Conservation (phyloP, 1,284 basidiomycete species). For the Puccinia polysora region DNA sequence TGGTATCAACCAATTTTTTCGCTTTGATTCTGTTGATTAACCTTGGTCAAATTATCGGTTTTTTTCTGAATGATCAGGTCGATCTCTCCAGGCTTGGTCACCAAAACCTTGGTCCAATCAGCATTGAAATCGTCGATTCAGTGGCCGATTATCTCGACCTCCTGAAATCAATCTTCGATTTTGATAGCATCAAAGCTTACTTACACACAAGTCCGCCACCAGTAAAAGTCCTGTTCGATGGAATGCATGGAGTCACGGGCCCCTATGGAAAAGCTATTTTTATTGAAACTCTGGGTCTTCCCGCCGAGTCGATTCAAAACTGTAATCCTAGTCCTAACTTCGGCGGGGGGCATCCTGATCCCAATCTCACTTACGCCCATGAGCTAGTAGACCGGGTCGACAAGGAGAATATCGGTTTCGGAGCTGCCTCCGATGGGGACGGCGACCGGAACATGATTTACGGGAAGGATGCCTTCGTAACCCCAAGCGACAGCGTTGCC, state of each 20-base stretch:
- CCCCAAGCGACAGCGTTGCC: conserved; percentile 92
- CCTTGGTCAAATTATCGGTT: background rate
- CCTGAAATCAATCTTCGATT: conserved; percentile 88
- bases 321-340: conserved; percentile 87
- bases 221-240: conserved; percentile 91
- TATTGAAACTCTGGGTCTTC: conserved; percentile 74
- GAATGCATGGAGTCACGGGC: conserved; percentile 92
- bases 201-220: conserved; percentile 60
- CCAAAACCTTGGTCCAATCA: conserved; percentile 71
- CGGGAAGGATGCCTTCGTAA: conserved; percentile 94
- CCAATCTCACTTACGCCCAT: conserved; percentile 96
- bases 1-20: background rate
- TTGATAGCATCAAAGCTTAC: conserved; percentile 84
- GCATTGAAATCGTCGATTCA: conserved; percentile 89
- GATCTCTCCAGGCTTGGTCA: conserved; percentile 78
- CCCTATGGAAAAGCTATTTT: conserved; percentile 91
- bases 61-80: conserved; percentile 57
- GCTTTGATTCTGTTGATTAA: too few relatives aligned
- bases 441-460: conserved; percentile 99
- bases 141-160: conserved; percentile 82
- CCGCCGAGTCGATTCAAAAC: conserved; percentile 79
- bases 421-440: conserved; percentile 94
- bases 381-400: conserved; percentile 89
- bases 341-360: conserved; percentile 94
- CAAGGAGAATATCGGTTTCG: conserved; percentile 77